These are phyloP conservation scores for Auricularia auricula-judae DNA, from an alignment of 768 basidiomycete species.

Conservation along the genomic window DNA sequence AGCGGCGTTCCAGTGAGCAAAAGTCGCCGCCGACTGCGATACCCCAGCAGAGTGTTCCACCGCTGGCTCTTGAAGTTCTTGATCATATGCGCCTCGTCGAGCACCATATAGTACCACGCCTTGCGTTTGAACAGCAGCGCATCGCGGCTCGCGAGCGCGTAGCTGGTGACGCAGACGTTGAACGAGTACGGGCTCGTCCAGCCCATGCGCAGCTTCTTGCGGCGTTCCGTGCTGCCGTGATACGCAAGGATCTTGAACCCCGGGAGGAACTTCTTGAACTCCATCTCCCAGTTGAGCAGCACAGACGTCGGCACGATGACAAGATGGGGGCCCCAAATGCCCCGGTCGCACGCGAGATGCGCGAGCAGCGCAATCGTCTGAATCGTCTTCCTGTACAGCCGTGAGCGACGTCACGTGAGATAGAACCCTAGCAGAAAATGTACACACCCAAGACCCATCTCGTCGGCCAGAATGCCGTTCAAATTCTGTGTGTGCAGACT, in stretches of 20 bases:
- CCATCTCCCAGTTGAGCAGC: constrained; percentile 92
- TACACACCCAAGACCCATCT: constrained; percentile 88
- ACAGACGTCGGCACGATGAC: constrained; percentile 87
- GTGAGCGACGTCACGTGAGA: constrained; percentile 1
- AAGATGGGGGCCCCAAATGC: constrained; percentile 88
- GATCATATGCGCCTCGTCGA: constrained; percentile 97
- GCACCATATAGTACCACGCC: constrained; percentile 91
- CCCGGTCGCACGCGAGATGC: constrained; percentile 81
- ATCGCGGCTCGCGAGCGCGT: constrained; percentile 85
- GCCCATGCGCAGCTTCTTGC: constrained; percentile 80
- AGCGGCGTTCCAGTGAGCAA: constrained; percentile 93
- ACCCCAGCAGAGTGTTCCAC: constrained; percentile 86
- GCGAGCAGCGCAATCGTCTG: constrained; percentile 93
- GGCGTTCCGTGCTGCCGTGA: constrained; percentile 79
- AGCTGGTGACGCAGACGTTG: constrained; percentile 92
- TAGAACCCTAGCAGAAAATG: constrained; percentile 1
- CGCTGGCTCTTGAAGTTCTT: constrained; percentile 92
- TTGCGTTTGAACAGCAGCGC: constrained; percentile 87
- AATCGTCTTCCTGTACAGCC: constrained; percentile 67
- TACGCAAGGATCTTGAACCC: constrained; percentile 82
- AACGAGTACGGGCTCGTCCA: constrained; percentile 86
- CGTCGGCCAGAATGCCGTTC: constrained; percentile 82
- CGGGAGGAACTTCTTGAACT: constrained; percentile 92
- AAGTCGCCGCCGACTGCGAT: constrained; percentile 74
- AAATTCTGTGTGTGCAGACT: constrained; percentile 71